Conservation (phyloP, 2,329 filamentous ascomycete genomes). For the Scedosporium minutisporum region DNA sequence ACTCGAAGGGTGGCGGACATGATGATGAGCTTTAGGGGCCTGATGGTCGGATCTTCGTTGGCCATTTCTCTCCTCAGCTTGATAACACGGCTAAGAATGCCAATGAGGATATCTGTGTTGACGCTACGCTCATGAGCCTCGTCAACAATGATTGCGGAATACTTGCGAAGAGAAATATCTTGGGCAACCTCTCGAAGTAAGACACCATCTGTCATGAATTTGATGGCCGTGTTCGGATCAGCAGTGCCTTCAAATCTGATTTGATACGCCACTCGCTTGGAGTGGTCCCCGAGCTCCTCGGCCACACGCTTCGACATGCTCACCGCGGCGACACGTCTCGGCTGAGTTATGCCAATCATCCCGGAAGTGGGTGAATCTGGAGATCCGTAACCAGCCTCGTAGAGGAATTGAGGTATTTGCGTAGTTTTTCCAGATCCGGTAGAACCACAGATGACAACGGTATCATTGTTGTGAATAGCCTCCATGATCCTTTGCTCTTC, state of each 20-base stretch:
- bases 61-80: slow-evolving; percentile 69
- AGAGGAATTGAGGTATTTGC: slow-evolving; percentile 92
- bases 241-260: slow-evolving; percentile 90
- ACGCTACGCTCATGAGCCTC: slow-evolving; percentile 96
- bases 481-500: slow-evolving; percentile 99
- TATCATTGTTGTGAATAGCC: slow-evolving; percentile 82
- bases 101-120: slow-evolving; percentile 96
- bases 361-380: slow-evolving; percentile 70
- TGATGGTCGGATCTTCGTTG: slow-evolving; percentile 58
- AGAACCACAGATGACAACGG: slow-evolving; percentile 85
- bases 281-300: slow-evolving; percentile 71
- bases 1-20: slow-evolving; percentile 96
- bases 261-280: slow-evolving; percentile 77
- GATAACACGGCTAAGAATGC: slow-evolving; percentile 89
- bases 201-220: slow-evolving; percentile 99
- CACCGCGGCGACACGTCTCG: slow-evolving; percentile 85
- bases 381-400: slow-evolving; percentile 84
- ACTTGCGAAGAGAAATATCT: slow-evolving; percentile 79
- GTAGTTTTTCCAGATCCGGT: slow-evolving; percentile 98
- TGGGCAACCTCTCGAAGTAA: slow-evolving; percentile 82
- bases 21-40: slow-evolving; percentile 84
- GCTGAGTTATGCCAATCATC: slow-evolving; percentile 92
- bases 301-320: slow-evolving; percentile 92
- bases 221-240: slow-evolving; percentile 73
- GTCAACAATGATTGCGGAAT: slow-evolving; percentile 89